A percentile compares a stretch with the other conserved stretches of the same genome.
phyloP scores from a whole-genome alignment of 257 asterid species.

The Craterostigma plantagineum region DNA sequence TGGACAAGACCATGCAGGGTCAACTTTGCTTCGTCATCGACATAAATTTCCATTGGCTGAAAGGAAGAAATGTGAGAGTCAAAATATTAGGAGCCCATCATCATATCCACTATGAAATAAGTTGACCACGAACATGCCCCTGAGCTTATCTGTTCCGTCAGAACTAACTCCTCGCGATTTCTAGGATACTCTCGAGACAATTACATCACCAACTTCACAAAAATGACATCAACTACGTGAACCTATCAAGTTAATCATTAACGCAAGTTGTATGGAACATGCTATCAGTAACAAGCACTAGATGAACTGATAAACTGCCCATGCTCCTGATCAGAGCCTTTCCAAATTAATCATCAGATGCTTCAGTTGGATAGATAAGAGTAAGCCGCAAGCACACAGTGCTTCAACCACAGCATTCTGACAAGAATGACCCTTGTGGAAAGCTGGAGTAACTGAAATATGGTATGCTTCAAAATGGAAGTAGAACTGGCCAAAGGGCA shows the following conservation, averaged over 20 bases:
- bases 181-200: constrained; percentile 3
- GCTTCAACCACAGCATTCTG: constrained; percentile 33
- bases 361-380: constrained; percentile 15
- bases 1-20: constrained; percentile 97
- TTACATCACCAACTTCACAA: not conserved
- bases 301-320: constrained; percentile 5
- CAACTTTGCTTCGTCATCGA: constrained; percentile 90
- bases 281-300: not conserved
- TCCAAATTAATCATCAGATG: constrained; percentile 12
- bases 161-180: constrained; percentile 29
- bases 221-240: too few relatives aligned
- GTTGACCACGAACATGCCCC: constrained; percentile 13
- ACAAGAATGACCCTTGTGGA: constrained; percentile 18
- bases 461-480: constrained; percentile 36
- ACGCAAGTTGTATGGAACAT: too few relatives aligned
- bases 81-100: constrained; percentile 68
- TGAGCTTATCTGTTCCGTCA: constrained; percentile 27
- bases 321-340: constrained; percentile 11
- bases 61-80: constrained; percentile 66
- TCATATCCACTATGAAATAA: constrained; percentile 49
- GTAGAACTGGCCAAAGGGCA: constrained; percentile 59
- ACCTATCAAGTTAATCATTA: constrained; percentile 1
- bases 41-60: constrained; percentile 98
- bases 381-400: constrained; percentile 22
- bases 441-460: constrained; percentile 34